Conservation (phyloP, 164 flowering plant species). For the Dillenia turbinata region DNA sequence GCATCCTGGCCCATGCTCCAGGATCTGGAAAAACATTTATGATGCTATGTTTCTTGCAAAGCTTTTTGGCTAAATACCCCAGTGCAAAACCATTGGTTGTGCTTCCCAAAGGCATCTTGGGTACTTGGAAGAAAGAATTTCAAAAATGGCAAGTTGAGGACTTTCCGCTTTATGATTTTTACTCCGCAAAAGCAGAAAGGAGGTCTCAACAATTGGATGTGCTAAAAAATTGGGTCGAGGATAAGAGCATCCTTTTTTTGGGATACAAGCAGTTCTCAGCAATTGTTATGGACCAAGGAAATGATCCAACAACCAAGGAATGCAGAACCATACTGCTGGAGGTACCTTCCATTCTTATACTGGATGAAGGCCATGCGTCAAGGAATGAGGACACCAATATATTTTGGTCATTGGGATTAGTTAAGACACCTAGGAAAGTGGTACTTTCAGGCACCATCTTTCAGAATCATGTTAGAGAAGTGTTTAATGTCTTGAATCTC, state of each 20-base stretch:
- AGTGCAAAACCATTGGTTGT: slow-evolving; percentile 71
- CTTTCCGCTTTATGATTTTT: slow-evolving; percentile 67
- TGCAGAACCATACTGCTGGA: slow-evolving; percentile 48
- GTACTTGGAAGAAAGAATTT: slow-evolving; percentile 84
- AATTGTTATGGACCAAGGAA: slow-evolving; percentile 30
- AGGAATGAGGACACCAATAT: slow-evolving; percentile 74
- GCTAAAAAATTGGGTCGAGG: slow-evolving; percentile 58
- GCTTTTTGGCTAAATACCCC: slow-evolving; percentile 76
- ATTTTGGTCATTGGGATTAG: slow-evolving; percentile 55
- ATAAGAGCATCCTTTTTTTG: slow-evolving; percentile 66
- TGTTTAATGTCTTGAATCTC: slow-evolving; percentile 80
- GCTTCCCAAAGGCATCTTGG: slow-evolving; percentile 74
- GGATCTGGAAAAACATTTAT: slow-evolving; percentile 97
- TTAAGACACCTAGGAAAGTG: slow-evolving; percentile 76
- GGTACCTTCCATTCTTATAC: slow-evolving; percentile 64
- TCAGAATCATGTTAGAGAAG: slow-evolving; percentile 93
- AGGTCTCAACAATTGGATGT: slow-evolving; percentile 65
- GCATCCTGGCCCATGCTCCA: slow-evolving; percentile 95
- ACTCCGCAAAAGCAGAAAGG: slow-evolving; percentile 61
- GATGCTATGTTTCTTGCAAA: slow-evolving; percentile 86
- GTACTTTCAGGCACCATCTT: slow-evolving; percentile 90
- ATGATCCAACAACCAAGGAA: slow-evolving; percentile 19
- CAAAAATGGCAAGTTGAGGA: slow-evolving; percentile 79
- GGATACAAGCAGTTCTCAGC: slow-evolving; percentile 80
- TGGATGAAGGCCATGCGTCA: slow-evolving; percentile 96